Evolutionary conservation across 257 asterid genomes (phyloP).

Genomic region (Jacaranda mimosifolia): DNA sequence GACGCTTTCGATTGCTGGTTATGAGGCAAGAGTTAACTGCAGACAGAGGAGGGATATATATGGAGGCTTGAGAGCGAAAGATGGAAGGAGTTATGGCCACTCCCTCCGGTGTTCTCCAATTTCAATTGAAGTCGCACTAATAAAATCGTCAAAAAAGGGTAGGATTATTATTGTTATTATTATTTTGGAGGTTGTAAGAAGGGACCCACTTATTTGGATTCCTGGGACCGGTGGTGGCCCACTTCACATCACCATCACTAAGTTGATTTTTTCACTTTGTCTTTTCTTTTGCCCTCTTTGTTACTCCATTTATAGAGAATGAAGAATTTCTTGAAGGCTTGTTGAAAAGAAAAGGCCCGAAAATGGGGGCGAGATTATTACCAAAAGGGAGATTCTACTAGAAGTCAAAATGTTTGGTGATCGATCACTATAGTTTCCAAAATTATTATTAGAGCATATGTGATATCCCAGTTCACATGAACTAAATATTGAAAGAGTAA

Average conservation of each 20-base stretch:
- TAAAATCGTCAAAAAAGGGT: background rate
- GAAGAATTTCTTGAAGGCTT: background rate
- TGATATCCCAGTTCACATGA: no score
- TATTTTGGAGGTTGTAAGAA: background rate
- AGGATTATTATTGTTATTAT: background rate
- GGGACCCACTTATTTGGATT: background rate
- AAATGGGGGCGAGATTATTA: background rate
- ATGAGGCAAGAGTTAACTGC: background rate
- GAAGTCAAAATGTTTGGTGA: no score
- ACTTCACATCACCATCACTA: background rate
- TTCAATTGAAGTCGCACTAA: background rate
- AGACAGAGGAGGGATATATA: slow-evolving; percentile 23
- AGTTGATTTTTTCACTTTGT: background rate
- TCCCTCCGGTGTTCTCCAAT: slow-evolving; percentile 12
- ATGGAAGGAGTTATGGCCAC: background rate
- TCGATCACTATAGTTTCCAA: no score
- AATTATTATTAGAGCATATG: no score
- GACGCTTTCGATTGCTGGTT: background rate
- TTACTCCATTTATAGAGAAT: background rate
- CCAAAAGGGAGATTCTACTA: no score
- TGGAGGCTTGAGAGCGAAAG: background rate
- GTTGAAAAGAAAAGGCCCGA: background rate
- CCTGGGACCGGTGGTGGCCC: slow-evolving; percentile 6
- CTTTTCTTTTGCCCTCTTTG: slow-evolving; percentile 2
- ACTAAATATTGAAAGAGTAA: no score